Evolutionary conservation across 805 yeast species (phyloP).

Genomic region (Lipomyces anomalus): DNA sequence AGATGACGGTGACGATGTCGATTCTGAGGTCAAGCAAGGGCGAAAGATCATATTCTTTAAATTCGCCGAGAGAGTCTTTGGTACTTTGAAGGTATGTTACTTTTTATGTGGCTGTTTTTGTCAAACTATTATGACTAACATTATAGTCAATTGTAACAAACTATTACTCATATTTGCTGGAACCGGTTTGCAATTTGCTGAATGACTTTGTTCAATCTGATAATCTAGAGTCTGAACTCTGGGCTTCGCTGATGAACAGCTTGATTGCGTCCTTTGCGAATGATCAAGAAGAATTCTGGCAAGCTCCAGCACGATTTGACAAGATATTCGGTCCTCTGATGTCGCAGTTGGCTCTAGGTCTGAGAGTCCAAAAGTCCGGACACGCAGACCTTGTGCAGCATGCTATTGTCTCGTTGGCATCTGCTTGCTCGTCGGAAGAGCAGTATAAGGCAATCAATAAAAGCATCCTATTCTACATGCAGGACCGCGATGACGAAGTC

Average conservation of each 20-base stretch:
- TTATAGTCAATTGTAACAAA: conserved; percentile 82
- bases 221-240: conserved; percentile 47
- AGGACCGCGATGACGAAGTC: conserved; percentile 47
- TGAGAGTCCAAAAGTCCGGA: conserved; percentile 71
- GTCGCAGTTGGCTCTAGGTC: conserved; percentile 46
- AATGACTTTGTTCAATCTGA: conserved; percentile 37
- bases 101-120: not conserved
- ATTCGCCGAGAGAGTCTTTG: conserved; percentile 75
- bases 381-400: conserved; percentile 52
- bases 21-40: conserved; percentile 42
- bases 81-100: conserved; percentile 15
- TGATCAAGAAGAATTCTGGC: conserved; percentile 70
- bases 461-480: conserved; percentile 58
- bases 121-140: not conserved
- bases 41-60: conserved; percentile 53
- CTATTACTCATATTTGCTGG: conserved; percentile 80
- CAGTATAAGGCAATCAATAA: conserved; percentile 68
- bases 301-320: conserved; percentile 77
- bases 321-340: conserved; percentile 57
- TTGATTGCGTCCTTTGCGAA: conserved; percentile 69
- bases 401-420: conserved; percentile 70
- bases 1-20: conserved; percentile 40
- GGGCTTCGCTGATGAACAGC: conserved; percentile 68
- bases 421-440: conserved; percentile 51
- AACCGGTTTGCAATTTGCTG: conserved; percentile 57